These are phyloP conservation scores for Cordyceps tenuipes DNA, from an alignment of 2,329 filamentous ascomycete species.

Conservation along the genomic window DNA sequence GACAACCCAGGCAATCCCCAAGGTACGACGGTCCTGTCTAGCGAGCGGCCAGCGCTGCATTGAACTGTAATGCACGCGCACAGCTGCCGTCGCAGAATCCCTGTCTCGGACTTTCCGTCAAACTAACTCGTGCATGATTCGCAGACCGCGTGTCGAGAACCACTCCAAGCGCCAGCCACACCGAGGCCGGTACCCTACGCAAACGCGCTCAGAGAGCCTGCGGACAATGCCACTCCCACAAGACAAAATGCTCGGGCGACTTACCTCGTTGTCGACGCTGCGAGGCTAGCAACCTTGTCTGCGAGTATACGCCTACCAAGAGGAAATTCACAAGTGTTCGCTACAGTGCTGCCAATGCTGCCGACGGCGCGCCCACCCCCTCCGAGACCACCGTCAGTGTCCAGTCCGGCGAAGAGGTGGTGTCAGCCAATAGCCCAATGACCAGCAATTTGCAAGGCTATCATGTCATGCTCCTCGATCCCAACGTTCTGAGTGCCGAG, in stretches of 20 bases:
- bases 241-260: constrained; percentile 36
- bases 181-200: constrained; percentile 33
- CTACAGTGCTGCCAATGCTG: constrained; percentile 15
- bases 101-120: background rate
- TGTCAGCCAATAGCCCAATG: constrained; percentile 14
- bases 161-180: constrained; percentile 31
- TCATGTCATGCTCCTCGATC: constrained; percentile 19
- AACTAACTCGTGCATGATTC: constrained; percentile 1
- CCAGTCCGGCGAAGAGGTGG: constrained; percentile 1
- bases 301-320: constrained; percentile 32
- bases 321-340: constrained; percentile 29
- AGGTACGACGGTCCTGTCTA: constrained; percentile 13
- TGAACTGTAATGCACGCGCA: background rate
- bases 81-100: background rate
- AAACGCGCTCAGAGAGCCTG: constrained; percentile 36
- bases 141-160: constrained; percentile 28
- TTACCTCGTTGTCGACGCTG: constrained; percentile 32
- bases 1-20: constrained; percentile 15
- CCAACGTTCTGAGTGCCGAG: constrained; percentile 21
- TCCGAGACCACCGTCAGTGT: background rate
- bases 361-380: background rate
- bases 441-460: constrained; percentile 13
- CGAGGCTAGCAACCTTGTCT: constrained; percentile 24
- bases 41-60: background rate
- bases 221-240: constrained; percentile 32